Percentiles rank a stretch among this genome's conserved stretches.
Conservation (phyloP, 768 basidiomycete genomes). For the Lactarius quietus region DNA sequence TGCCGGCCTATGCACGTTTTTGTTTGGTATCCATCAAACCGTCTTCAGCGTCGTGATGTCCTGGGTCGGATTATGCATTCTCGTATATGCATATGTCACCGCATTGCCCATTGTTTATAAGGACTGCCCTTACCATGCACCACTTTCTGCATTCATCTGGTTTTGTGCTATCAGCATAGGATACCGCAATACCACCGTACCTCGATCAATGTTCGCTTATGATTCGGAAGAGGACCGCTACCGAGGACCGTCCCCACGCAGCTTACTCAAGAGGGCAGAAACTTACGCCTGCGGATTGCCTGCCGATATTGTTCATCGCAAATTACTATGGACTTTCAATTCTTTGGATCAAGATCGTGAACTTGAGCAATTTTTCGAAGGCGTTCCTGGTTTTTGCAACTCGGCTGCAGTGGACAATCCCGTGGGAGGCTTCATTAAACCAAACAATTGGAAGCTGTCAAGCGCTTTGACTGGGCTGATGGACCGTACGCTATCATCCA, state of each 20-base stretch:
- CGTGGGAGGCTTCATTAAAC: neutral
- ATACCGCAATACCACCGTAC: neutral
- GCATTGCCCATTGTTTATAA: neutral
- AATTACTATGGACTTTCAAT: neutral
- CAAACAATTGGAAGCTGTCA: neutral
- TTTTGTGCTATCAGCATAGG: neutral
- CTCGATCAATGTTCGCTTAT: neutral
- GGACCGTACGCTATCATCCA: neutral
- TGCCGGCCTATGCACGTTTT: constrained; percentile 9
- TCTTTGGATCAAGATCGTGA: neutral
- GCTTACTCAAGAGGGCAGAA: neutral
- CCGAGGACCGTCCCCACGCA: neutral
- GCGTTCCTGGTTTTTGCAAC: constrained; percentile 9
- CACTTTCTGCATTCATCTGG: neutral
- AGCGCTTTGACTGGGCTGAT: neutral
- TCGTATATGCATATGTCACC: neutral
- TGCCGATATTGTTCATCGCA: neutral
- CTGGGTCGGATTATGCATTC: constrained; percentile 2
- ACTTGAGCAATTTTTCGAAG: constrained; percentile 6
- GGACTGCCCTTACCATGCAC: neutral
- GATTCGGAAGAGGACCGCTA: neutral
- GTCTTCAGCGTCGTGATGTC: neutral
- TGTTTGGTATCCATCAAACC: constrained; percentile 13
- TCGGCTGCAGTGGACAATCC: neutral
- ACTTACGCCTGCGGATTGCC: neutral